Percentiles rank a stretch among this genome's conserved stretches.
Evolutionary conservation across 2,329 filamentous ascomycete species (phyloP).

Genomic region (Talaromyces sp.): DNA sequence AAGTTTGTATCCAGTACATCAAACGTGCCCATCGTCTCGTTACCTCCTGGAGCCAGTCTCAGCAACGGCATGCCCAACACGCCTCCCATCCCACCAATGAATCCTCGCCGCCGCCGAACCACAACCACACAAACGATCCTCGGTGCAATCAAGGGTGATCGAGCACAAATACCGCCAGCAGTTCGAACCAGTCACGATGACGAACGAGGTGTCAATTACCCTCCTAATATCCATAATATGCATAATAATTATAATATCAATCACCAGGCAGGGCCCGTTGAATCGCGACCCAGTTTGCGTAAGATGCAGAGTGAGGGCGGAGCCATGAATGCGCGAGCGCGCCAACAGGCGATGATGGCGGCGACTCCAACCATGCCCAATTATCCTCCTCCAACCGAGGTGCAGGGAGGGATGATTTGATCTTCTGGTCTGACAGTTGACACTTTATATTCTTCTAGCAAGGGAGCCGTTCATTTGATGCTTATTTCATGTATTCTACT

Average conservation of each 20-base stretch:
- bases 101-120: constrained; percentile 52
- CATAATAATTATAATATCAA: constrained; percentile 7
- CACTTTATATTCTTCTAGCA: not conserved
- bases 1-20: constrained; percentile 50
- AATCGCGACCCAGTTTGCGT: constrained; percentile 38
- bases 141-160: constrained; percentile 35
- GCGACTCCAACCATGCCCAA: constrained; percentile 28
- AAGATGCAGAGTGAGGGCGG: constrained; percentile 50
- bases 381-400: constrained; percentile 18
- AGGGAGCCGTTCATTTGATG: not conserved
- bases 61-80: constrained; percentile 48
- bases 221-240: constrained; percentile 1
- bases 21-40: constrained; percentile 53
- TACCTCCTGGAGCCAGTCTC: constrained; percentile 52
- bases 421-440: not conserved
- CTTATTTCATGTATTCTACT: not conserved
- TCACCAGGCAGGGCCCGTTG: constrained; percentile 11
- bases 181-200: constrained; percentile 29
- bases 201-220: constrained; percentile 33
- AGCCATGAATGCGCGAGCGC: constrained; percentile 43
- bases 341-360: constrained; percentile 34
- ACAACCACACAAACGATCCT: constrained; percentile 40
- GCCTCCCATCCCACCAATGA: constrained; percentile 56
- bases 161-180: constrained; percentile 19
- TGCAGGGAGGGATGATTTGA: constrained; percentile 38